phyloP scores from a whole-genome alignment of 352 stramenopile species.

The Albugo candida region DNA sequence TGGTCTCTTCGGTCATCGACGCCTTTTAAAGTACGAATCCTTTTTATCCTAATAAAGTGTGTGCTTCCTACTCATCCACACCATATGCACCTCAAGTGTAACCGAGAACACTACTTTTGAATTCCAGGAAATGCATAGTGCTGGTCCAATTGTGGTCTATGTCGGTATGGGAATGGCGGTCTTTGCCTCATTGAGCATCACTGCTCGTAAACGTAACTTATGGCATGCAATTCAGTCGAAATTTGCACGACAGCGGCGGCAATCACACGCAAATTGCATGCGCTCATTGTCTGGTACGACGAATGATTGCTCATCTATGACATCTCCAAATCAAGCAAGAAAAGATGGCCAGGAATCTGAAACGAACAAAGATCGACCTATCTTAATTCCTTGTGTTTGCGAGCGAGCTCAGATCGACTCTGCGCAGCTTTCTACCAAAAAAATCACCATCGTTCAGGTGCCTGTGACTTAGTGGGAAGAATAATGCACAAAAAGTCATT shows the following conservation, averaged over 20 bases:
- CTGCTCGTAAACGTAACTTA: conserved; percentile 20
- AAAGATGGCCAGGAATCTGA: conserved; percentile 1
- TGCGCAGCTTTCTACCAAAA: conserved; percentile 24
- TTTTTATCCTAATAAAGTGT: no score
- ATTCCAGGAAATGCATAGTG: no score
- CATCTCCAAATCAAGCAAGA: neutral
- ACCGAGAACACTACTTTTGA: no score
- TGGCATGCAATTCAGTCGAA: conserved; percentile 21
- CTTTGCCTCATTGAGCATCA: conserved; percentile 45
- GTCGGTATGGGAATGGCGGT: conserved; percentile 52
- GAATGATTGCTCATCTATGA: neutral
- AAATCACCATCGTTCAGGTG: conserved; percentile 62
- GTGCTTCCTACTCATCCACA: no score
- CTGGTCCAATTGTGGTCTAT: conserved; percentile 15
- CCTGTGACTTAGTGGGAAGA: neutral
- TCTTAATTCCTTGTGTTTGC: conserved; percentile 8
- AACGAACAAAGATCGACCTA: neutral
- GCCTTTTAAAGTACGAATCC: no score
- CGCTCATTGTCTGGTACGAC: neutral
- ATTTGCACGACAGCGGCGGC: neutral
- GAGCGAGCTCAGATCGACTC: conserved; percentile 19
- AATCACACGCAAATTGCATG: neutral
- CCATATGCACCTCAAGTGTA: no score
- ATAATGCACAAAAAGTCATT: neutral
- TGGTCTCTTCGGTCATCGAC: no score